Conservation (phyloP, 139 green algal species). For the Picochlorum costavermella region DNA sequence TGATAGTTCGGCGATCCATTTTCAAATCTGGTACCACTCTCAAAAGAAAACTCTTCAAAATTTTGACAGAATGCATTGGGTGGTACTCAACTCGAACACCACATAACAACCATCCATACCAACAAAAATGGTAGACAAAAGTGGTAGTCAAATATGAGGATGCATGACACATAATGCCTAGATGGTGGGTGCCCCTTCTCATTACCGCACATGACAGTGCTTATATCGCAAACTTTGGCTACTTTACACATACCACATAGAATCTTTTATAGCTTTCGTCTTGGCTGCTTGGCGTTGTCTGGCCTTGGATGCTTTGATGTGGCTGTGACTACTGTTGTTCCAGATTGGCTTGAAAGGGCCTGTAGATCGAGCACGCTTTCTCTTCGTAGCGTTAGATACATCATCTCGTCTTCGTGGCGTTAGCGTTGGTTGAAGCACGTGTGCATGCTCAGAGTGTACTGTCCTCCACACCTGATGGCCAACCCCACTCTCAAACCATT, state of each 20-base stretch:
- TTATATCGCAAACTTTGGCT: constrained; percentile 1
- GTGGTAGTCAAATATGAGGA: constrained; percentile 4
- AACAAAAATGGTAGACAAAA: constrained; percentile 7
- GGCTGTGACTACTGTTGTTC: not conserved
- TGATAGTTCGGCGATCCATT: not conserved
- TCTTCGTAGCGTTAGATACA: not conserved
- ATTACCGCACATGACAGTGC: not conserved
- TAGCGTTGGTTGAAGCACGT: not conserved
- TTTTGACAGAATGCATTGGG: constrained; percentile 5
- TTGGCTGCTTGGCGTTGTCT: constrained; percentile 5
- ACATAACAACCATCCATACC: not conserved
- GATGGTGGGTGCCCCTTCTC: not conserved
- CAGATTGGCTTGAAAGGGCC: not conserved
- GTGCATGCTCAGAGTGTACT: not conserved
- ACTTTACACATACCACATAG: constrained; percentile 2
- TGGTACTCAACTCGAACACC: constrained; percentile 2
- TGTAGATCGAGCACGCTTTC: constrained; percentile 3
- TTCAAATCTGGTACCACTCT: constrained; percentile 3
- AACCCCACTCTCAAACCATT: constrained; percentile 1
- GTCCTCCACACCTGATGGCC: constrained; percentile 5
- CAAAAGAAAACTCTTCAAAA: not conserved
- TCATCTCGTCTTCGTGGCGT: not conserved
- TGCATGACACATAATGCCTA: constrained; percentile 6
- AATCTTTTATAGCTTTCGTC: constrained; percentile 5
- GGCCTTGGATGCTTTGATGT: constrained; percentile 3